Percentiles rank a stretch among this genome's conserved stretches.
phyloP scores from a whole-genome alignment of 306 rosid genomes.

The Parietaria judaica region DNA sequence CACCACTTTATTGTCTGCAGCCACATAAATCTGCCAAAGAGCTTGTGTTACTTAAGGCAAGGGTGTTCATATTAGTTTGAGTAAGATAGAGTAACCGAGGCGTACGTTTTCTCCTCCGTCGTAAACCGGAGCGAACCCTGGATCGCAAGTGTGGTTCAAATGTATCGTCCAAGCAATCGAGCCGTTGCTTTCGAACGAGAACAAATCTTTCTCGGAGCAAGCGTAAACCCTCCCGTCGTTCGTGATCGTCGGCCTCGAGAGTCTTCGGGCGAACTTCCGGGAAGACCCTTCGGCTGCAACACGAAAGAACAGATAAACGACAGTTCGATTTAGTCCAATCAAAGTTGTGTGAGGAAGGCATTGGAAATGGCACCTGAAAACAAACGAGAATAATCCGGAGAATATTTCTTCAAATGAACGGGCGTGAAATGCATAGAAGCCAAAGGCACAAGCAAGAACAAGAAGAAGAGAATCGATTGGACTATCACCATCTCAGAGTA shows the following conservation, averaged over 20 bases:
- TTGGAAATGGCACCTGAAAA: conserved; percentile 2
- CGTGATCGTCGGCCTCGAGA: conserved; percentile 50
- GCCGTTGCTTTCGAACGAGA: conserved; percentile 60
- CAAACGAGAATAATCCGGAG: conserved; percentile 3
- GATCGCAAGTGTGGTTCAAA: conserved; percentile 42
- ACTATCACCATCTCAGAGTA: conserved; percentile 14
- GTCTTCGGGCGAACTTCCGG: conserved; percentile 22
- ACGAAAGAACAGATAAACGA: too few relatives aligned
- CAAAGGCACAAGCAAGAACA: conserved; percentile 1
- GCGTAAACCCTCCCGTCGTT: conserved; percentile 51
- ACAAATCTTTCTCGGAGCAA: conserved; percentile 42
- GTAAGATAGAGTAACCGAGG: too few relatives aligned
- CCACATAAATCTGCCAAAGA: conserved; percentile 53
- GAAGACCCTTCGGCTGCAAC: conserved; percentile 14
- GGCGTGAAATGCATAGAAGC: conserved; percentile 2
- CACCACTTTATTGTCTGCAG: conserved; percentile 59
- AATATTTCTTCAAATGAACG: conserved; percentile 3
- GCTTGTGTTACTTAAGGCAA: too few relatives aligned
- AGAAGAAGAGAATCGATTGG: conserved; percentile 1
- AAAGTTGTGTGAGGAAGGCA: too few relatives aligned
- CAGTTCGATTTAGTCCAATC: too few relatives aligned
- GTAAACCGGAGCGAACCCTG: conserved; percentile 38
- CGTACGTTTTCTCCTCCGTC: conserved; percentile 32
- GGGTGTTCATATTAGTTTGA: too few relatives aligned
- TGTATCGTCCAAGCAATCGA: conserved; percentile 51